These are phyloP conservation scores for Bryoerythrophyllum caledonicum DNA, from an alignment of 225 moss, liverwort and hornwort species.

Conservation along the genomic window DNA sequence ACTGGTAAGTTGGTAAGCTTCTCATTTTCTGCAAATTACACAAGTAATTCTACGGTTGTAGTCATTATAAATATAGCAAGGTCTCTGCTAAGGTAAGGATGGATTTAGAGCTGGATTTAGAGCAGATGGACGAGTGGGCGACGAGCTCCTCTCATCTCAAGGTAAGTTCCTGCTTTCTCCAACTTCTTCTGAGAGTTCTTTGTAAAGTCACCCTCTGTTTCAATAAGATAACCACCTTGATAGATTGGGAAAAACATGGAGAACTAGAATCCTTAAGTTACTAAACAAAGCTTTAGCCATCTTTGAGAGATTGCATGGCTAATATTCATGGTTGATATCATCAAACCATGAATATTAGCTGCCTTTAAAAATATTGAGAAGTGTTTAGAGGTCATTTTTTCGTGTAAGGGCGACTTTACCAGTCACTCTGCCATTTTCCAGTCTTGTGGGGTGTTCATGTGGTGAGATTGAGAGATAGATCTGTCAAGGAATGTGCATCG, in stretches of 20 bases:
- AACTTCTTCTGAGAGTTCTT: neutral
- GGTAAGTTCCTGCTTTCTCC: neutral
- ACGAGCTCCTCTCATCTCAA: neutral
- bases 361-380: too few relatives aligned
- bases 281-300: too few relatives aligned
- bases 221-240: too few relatives aligned
- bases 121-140: too few relatives aligned
- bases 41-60: neutral
- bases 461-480: neutral
- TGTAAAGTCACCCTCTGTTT: too few relatives aligned
- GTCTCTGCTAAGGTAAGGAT: neutral
- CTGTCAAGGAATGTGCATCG: neutral
- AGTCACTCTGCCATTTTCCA: neutral
- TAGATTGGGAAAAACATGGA: too few relatives aligned
- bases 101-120: neutral
- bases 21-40: constrained; percentile 7
- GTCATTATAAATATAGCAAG: neutral
- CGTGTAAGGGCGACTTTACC: too few relatives aligned
- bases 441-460: neutral
- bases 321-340: too few relatives aligned
- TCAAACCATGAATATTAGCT: too few relatives aligned
- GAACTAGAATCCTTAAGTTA: too few relatives aligned
- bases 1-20: constrained; percentile 29
- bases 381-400: too few relatives aligned
- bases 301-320: too few relatives aligned